Conservation (phyloP, 164 flowering plant genomes). For the Sextonia rubra region DNA sequence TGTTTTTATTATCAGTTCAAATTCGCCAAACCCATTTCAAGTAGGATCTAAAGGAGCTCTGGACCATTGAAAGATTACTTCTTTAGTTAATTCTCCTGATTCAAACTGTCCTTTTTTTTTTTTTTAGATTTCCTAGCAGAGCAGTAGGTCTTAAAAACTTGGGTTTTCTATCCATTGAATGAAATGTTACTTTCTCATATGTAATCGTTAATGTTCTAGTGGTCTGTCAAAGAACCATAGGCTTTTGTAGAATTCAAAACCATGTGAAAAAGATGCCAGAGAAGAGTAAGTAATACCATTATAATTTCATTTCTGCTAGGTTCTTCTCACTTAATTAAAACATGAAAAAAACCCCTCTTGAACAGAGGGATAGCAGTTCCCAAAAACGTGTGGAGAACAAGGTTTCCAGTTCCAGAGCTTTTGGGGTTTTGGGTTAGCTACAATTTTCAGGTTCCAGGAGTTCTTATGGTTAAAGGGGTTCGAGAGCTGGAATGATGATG, state of each 20-base stretch:
- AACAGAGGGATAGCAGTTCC: no score
- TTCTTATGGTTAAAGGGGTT: background rate
- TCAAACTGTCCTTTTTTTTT: no score
- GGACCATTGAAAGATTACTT: background rate
- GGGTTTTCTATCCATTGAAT: background rate
- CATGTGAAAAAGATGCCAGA: background rate
- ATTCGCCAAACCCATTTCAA: background rate
- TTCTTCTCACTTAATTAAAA: background rate
- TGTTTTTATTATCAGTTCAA: background rate
- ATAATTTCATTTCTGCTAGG: background rate
- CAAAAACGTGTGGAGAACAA: no score
- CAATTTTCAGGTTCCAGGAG: background rate
- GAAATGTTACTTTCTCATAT: background rate
- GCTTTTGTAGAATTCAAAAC: background rate
- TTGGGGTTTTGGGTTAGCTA: background rate
- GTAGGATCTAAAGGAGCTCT: background rate
- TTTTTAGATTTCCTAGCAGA: background rate
- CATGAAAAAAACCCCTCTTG: background rate
- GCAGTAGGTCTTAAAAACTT: background rate
- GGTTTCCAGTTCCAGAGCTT: background rate
- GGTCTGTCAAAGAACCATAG: background rate
- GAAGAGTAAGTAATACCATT: background rate
- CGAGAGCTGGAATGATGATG: background rate
- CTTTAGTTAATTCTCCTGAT: background rate
- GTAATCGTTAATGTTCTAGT: background rate